Percentiles rank a stretch among this genome's conserved stretches.
Conservation (phyloP, 345 rosid genomes). For the Adansonia digitata region DNA sequence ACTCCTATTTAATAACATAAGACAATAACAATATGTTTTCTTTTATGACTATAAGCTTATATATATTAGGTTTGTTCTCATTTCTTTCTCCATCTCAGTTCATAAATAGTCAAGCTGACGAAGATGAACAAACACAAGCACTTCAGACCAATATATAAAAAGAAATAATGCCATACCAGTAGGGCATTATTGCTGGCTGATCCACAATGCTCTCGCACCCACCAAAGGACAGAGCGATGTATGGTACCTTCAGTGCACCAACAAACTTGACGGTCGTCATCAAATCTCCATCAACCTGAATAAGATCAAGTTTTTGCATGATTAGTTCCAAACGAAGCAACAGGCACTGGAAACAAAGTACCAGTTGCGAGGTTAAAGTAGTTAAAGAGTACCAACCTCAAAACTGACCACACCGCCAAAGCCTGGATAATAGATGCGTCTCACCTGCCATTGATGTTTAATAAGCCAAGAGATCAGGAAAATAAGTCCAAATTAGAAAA, state of each 20-base stretch:
- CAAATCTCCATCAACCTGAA: slow-evolving; percentile 90
- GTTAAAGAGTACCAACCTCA: slow-evolving; percentile 50
- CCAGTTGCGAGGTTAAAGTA: not conserved
- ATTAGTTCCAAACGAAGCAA: not conserved
- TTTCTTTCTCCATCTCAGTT: not conserved
- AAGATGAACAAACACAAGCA: not conserved
- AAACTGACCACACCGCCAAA: slow-evolving; percentile 99
- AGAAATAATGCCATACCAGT: slow-evolving; percentile 51
- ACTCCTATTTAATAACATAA: not conserved
- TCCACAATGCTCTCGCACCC: slow-evolving; percentile 99
- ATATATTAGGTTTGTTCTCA: too few species aligned
- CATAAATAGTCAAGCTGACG: not conserved
- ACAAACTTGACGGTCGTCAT: slow-evolving; percentile 64
- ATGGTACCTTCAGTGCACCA: slow-evolving; percentile 86
- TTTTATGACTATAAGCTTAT: too few species aligned
- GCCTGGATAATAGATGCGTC: slow-evolving; percentile 84
- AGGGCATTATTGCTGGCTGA: slow-evolving; percentile 99
- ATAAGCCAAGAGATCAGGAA: not conserved
- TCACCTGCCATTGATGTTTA: slow-evolving; percentile 46
- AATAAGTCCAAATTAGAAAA: not conserved
- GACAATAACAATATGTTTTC: not conserved
- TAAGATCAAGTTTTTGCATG: not conserved
- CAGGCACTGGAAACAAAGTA: not conserved
- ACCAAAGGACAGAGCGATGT: slow-evolving; percentile 98
- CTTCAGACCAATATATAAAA: slow-evolving; percentile 3